Base-by-base conservation (phyloP, 495 filamentous ascomycete genomes). In the Chaetomidium leptoderma region DNA sequence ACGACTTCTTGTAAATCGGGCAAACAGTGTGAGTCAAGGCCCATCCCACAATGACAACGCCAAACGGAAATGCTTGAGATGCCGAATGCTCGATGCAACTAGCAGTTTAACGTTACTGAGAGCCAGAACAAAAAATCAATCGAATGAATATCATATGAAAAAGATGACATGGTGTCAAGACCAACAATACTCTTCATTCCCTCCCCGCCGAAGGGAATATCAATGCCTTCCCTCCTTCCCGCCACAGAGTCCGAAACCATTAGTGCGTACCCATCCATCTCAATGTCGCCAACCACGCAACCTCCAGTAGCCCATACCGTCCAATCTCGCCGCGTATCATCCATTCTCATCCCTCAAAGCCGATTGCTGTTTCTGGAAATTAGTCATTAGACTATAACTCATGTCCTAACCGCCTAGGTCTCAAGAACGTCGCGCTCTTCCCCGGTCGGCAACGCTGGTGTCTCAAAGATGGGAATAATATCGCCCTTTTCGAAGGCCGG, bases 401-500 rank as follows among this genome's bases (percentile, higher is more conserved):
- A 45, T 0, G 5, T n/a, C n/a, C n/a, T n/a, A n/a, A n/a, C n/a
- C n/a, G n/a, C 19, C 19, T 65, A 77, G 3, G 62, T 74, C 45
- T 77, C 62, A 32, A 76, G 65, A 10, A 72, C 66, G 60, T 77
- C 75, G 46, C 44, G 58, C 44, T 77, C 75, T 45, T 77, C 75
- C 59, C 76, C 75, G 2, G 70, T 66, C 42, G 73, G 67, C 46
- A 55, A 60, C 26, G 67, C 66, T 1, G 76, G 69, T n/a, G 72
- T 71, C 59, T 71, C 64, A 52, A 52, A 51, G 21, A 50, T 58
- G 48, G 66, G 64, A 44, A 71, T 19, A 33, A 63, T 68, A 57
- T 81, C 78, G 47, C 73, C 76, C 58, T 78, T 79, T 63, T 79
- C 77, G 52, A 74, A 79, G 24, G 66, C 40, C 10, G 61, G 53